A percentile compares a stretch with the other conserved stretches of the same genome.
Conservation (phyloP, 805 yeast species). For the Ogataea populi-albae region DNA sequence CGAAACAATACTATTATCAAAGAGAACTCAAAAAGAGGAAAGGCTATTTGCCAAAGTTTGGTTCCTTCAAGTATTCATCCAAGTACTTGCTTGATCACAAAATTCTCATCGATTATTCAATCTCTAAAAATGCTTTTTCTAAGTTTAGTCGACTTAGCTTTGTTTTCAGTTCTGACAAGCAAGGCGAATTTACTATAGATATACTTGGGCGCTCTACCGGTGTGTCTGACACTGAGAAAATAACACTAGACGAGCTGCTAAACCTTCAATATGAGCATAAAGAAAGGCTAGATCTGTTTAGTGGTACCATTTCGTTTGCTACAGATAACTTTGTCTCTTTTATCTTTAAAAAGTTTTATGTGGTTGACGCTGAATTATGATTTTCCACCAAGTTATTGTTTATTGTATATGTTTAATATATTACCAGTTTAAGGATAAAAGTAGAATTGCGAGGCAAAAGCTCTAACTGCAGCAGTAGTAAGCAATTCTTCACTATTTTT, state of each 20-base stretch:
- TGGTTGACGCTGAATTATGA: conserved; percentile 24
- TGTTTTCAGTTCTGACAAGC: conserved; percentile 70
- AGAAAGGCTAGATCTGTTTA: conserved; percentile 53
- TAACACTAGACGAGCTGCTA: conserved; percentile 71
- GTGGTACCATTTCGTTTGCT: conserved; percentile 65
- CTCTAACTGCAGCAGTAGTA: too few species aligned
- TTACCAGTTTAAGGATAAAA: too few species aligned
- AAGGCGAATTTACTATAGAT: conserved; percentile 71
- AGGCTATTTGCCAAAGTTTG: conserved; percentile 70
- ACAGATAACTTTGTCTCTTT: conserved; percentile 66
- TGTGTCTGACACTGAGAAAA: conserved; percentile 39
- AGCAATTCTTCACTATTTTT: too few species aligned
- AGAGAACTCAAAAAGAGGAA: conserved; percentile 62
- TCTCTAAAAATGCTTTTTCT: conserved; percentile 31
- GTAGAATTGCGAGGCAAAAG: too few species aligned
- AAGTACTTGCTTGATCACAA: conserved; percentile 73
- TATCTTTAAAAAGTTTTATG: conserved; percentile 74
- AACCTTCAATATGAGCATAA: conserved; percentile 70
- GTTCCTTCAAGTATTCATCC: conserved; percentile 73
- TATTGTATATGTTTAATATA: too few species aligned
- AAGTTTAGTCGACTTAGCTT: conserved; percentile 67
- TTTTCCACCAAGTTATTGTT: neutral
- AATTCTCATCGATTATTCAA: conserved; percentile 50
- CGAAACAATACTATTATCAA: conserved; percentile 74
- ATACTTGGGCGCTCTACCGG: conserved; percentile 52